These are phyloP conservation scores for Crotalaria pallida DNA, from an alignment of 306 rosid genomes.

Conservation along the genomic window DNA sequence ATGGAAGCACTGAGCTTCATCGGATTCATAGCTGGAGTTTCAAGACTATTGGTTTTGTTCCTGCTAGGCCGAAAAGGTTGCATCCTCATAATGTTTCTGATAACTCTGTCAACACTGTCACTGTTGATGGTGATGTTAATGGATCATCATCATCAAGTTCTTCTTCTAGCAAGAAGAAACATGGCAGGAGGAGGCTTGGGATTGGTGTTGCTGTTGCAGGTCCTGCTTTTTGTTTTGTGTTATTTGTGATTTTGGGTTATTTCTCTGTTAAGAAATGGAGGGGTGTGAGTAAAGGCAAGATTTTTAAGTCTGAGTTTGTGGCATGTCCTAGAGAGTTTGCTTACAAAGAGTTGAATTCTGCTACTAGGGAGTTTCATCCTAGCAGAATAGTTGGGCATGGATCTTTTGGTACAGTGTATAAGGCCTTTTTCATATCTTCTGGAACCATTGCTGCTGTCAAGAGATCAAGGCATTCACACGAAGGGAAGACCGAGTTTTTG, in stretches of 20 bases:
- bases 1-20: slow-evolving; percentile 74
- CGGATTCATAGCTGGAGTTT: slow-evolving; percentile 61
- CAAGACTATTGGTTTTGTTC: slow-evolving; percentile 36
- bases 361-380: slow-evolving; percentile 73
- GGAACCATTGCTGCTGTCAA: slow-evolving; percentile 46
- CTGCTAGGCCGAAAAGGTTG: slow-evolving; percentile 19
- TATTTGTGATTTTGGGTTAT: slow-evolving; percentile 44
- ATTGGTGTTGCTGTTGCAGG: slow-evolving; percentile 47
- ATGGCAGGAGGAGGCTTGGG: slow-evolving; percentile 31
- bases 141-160: background rate
- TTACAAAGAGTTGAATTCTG: slow-evolving; percentile 53
- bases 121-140: slow-evolving; percentile 4
- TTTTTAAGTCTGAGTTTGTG: slow-evolving; percentile 42
- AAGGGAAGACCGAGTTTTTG: slow-evolving; percentile 26
- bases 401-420: slow-evolving; percentile 82
- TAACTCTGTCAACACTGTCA: slow-evolving; percentile 23
- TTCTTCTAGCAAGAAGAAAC: background rate
- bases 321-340: slow-evolving; percentile 64
- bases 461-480: slow-evolving; percentile 29
- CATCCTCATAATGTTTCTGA: slow-evolving; percentile 52
- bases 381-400: slow-evolving; percentile 69
- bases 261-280: slow-evolving; percentile 43
- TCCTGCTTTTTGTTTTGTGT: slow-evolving; percentile 36
- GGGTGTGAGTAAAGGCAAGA: slow-evolving; percentile 23
- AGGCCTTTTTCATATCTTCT: slow-evolving; percentile 45